Evolutionary conservation across 129 eudicot genomes (phyloP).

Genomic region (Logfia minima): DNA sequence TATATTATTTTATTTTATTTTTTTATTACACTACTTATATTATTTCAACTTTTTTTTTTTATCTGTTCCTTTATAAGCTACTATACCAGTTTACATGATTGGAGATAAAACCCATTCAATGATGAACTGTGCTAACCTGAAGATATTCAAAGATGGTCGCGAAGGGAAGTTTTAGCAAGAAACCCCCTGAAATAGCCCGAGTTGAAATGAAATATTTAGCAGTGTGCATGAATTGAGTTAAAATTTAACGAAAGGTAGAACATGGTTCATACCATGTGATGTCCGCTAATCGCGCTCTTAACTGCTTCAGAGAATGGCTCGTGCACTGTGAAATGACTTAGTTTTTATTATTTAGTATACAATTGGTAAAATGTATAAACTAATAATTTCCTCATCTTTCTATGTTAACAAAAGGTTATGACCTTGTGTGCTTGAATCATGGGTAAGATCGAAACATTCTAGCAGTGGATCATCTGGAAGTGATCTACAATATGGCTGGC

Average conservation of each 20-base stretch:
- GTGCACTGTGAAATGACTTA: slow-evolving; percentile 46
- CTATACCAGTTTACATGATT: neutral
- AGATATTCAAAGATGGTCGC: slow-evolving; percentile 96
- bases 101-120: neutral
- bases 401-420: slow-evolving; percentile 6
- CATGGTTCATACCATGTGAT: slow-evolving; percentile 53
- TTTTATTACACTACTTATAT: too few species aligned
- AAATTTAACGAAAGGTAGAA: neutral
- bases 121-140: slow-evolving; percentile 55
- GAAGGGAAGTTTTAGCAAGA: slow-evolving; percentile 76
- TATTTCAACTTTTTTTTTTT: too few species aligned
- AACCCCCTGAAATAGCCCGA: slow-evolving; percentile 74
- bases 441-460: slow-evolving; percentile 62
- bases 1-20: too few species aligned
- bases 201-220: slow-evolving; percentile 20
- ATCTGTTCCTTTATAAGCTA: neutral
- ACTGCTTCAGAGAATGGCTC: slow-evolving; percentile 57
- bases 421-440: slow-evolving; percentile 65
- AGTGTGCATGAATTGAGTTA: neutral
- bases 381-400: neutral
- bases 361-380: neutral
- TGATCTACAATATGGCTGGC: slow-evolving; percentile 89
- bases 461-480: slow-evolving; percentile 96
- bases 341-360: slow-evolving; percentile 11
- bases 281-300: slow-evolving; percentile 53